Base-by-base conservation (phyloP, 208 protist genomes). In the Leptomonas seymouri region DNA sequence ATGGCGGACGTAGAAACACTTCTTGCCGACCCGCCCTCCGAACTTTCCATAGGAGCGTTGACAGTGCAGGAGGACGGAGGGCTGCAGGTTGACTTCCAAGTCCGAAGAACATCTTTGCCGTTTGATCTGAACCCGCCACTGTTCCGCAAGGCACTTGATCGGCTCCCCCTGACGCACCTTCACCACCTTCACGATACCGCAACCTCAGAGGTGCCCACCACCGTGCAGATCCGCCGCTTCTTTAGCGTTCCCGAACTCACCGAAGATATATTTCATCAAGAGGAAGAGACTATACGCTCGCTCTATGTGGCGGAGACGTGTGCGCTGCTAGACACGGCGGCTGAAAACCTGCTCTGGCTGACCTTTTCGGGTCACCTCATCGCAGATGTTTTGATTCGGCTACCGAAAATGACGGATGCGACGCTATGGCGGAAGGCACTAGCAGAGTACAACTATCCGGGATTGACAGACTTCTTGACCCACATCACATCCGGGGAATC, bases 241-340 rank as follows among this genome's bases (percentile, higher is more conserved):
- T 77, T 77, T 28, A 12, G 31, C 50, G 23, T 27, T 8, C 21
- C 45, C 1, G 63, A n/a, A 21, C 39, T 71, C 8, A 59, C 49
- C 1, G 64, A 63, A 23, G 71, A 27, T 15, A n/a, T 5, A 4
- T 7, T 77, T 6, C 41, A 21, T 6, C 20, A 18, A 6, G n/a
- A 54, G 15, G n/a, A 36, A 25, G 50, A 44, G 14, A 31, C 23
- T 0, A 20, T 56, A 27, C 64, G 64, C 20, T 42, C 64, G 7
- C 31, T 77, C 0, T 71, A 71, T 50, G 23, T 67, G 15, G 27
- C 44, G 3, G 71, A 71, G 49, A 67, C 71, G 41, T 66, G 49
- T 27, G 48, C 49, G 42, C n/a, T 41, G 42, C 64, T 77, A 3
- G 58, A 61, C 59, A 57, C 58, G 1, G 4, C 58, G 20, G 58